These are phyloP conservation scores for Cladophialophora immunda DNA, from an alignment of 2,329 filamentous ascomycete species.

Conservation along the genomic window DNA sequence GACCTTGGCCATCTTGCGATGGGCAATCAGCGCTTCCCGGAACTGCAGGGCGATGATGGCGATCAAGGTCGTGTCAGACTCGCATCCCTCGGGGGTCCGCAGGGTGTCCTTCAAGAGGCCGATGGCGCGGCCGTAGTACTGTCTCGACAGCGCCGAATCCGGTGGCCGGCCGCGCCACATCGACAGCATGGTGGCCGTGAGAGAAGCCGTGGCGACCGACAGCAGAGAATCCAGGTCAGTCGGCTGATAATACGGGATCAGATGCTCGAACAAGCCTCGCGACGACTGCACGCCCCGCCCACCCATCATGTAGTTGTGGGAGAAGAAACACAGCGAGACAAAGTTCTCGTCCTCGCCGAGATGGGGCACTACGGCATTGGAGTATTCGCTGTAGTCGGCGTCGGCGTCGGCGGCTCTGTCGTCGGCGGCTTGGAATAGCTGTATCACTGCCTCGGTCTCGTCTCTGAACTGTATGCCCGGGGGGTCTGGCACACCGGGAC, in stretches of 20 bases:
- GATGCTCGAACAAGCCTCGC: conserved; percentile 10
- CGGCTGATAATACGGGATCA: conserved; percentile 11
- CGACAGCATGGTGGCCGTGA: conserved; percentile 10
- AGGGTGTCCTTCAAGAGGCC: conserved; percentile 7
- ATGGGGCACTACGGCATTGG: conserved; percentile 1
- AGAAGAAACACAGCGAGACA: conserved; percentile 14
- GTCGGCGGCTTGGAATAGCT: conserved; percentile 1
- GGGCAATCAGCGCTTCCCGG: conserved; percentile 10
- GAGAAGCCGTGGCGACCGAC: conserved; percentile 2
- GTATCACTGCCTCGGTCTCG: conserved; percentile 6
- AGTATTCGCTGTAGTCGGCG: neutral
- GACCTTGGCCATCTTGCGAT: conserved; percentile 11
- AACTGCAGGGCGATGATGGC: conserved; percentile 12
- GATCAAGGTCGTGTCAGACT: conserved; percentile 8
- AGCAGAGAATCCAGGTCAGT: neutral
- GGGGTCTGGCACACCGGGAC: conserved; percentile 9
- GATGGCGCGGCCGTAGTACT: conserved; percentile 8
- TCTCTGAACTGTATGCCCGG: conserved; percentile 6
- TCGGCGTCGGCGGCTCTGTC: neutral
- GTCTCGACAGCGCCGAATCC: conserved; percentile 7
- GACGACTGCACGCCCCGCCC: conserved; percentile 10
- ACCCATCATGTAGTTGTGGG: conserved; percentile 11
- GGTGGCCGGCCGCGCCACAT: conserved; percentile 5
- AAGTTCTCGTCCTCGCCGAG: conserved; percentile 13
- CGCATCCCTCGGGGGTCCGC: neutral